These are phyloP conservation scores for Cyclanthera cordifolia DNA, from an alignment of 306 rosid genomes.

Conservation along the genomic window DNA sequence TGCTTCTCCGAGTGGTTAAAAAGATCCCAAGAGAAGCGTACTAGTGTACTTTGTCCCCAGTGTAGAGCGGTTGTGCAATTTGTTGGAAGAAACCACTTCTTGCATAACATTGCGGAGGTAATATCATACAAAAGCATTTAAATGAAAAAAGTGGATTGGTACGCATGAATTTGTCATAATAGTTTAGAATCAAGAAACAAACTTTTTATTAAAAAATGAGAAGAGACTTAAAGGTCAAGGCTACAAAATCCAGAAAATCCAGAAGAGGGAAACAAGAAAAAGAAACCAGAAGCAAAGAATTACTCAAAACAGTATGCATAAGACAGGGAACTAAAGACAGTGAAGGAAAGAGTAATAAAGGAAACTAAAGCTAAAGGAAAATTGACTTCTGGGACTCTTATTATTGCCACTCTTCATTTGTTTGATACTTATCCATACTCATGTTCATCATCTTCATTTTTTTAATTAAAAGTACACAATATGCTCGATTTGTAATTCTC, in stretches of 20 bases:
- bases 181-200: not conserved
- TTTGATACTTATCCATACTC: not conserved
- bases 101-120: conserved; percentile 52
- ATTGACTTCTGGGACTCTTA: not conserved
- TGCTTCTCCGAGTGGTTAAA: conserved; percentile 93
- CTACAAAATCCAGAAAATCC: too few species aligned
- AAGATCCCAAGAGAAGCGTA: conserved; percentile 55
- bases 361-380: too few species aligned
- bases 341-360: too few species aligned
- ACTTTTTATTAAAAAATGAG: too few species aligned
- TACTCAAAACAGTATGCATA: too few species aligned
- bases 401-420: not conserved
- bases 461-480: too few species aligned
- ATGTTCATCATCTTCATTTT: not conserved
- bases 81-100: conserved; percentile 83
- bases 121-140: conserved; percentile 18
- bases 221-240: too few species aligned
- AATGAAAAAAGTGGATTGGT: not conserved
- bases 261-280: too few species aligned
- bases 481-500: not conserved
- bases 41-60: conserved; percentile 78
- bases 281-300: too few species aligned
- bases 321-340: too few species aligned
- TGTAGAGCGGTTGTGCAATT: conserved; percentile 80
- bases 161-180: not conserved